Evolutionary conservation across 108 stramenopile genomes (phyloP), one percentile per base, ranked within the genome.

Genomic region (Fragilariopsis cylindrus): DNA sequence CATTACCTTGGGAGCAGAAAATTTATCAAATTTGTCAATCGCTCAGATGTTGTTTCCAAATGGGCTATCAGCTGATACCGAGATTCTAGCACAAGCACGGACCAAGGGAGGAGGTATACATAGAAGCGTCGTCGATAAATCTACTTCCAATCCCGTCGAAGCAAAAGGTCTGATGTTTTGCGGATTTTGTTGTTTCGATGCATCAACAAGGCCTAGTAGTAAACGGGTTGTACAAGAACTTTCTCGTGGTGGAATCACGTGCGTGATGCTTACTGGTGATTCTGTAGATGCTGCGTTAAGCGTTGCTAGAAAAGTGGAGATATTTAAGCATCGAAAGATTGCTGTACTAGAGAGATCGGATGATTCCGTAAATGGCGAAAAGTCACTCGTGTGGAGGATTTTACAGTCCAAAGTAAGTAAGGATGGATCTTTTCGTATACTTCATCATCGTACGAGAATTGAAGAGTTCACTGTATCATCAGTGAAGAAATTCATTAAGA

Each of bases 181-280:
- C 9, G 89, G 89, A 5, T 77, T 90, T 77, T 82, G 85, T 55
- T 84, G 77, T 45, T 90, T 90, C 68, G 73, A 83, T 63, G 87
- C 89, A 11, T 78, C 84, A n/a, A 56, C 85, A 9, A 75, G 89
- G 13, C 73, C 75, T n/a, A 78, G 80, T 45, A 84, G 81, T 39
- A 63, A 67, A 9, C 69, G 89, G 67, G 78, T 90, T 12, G 65
- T 90, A 4, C 8, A 68, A 7, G 84, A 85, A 50, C 72, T 90
- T 5, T 63, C 73, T 49, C 39, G 44, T 21, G 85, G 80, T 30
- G 82, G 79, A 16, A 76, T 86, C 9, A 62, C 77, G 7, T 71
- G 76, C 30, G 70, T 76, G 9, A 90, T 90, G 87, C 69, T 90
- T 50, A 90, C 89, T 42, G 89, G 89, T 41, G 89, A 90, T 74